Evolutionary conservation across 2,329 filamentous ascomycete genomes (phyloP), one percentile per base, ranked within the genome.

Genomic region (Colletotrichum sublineola): DNA sequence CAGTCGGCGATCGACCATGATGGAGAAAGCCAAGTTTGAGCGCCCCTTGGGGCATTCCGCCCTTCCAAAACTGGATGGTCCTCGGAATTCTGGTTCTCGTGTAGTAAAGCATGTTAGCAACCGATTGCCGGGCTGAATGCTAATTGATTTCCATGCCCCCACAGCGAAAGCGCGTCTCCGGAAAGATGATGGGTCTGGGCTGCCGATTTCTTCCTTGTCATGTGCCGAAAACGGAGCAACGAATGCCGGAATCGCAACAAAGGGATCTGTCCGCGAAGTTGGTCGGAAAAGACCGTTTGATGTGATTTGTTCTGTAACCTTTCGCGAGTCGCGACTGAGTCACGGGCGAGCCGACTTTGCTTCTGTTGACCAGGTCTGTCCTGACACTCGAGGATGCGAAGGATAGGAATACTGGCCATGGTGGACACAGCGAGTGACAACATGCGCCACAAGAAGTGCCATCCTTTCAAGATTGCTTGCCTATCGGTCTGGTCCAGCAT

Each of bases 161-260:
- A 63, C 56, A 71, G 36, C 42, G 48, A 24, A 72, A 53, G 53
- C 48, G 55, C 48, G 40, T 72, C 66, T 69, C 53, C 66, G 55
- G 55, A 64, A 31, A 60, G 9, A 60, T 38, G 60, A 72, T 72
- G 69, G 66, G 53, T 62, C 62, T 60, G 44, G 46, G 33, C 52
- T 60, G 42, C 60, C 60, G 66, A 65, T 36, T 64, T 65, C 55
- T 72, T 55, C 69, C 69, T 65, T 61, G 24, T 60, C 69, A 60
- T 60, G 55, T 64, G 69, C 69, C 69, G 69, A 69, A 72, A 69
- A 72, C 69, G 69, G 69, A 72, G 66, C 53, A 52, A 36, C 31
- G 53, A 69, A 29, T 60, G 46, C 69, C 60, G 60, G 31, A 46
- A 24, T 63, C 69, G 60, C 53, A 53, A 40, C 18, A 5, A 33